A percentile compares a stretch with the other conserved stretches of the same genome.
Conservation (phyloP, 495 filamentous ascomycete genomes). For the Lasiosphaeriaceae sp. region DNA sequence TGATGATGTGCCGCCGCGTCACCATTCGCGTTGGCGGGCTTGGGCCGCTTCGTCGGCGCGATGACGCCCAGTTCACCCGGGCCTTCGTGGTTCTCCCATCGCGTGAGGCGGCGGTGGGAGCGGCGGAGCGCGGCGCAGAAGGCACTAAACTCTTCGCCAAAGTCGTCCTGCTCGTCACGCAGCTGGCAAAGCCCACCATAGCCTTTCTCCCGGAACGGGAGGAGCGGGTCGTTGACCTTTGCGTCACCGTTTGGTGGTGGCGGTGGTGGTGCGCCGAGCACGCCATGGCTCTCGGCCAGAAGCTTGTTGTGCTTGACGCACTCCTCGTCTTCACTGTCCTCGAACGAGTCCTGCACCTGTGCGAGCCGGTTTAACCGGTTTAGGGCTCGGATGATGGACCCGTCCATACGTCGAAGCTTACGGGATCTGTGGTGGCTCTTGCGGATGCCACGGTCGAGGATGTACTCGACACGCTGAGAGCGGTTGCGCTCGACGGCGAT, state of each 20-base stretch:
- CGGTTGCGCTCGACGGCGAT: conserved; percentile 87
- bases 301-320: conserved; percentile 32
- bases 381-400: conserved; percentile 62
- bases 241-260: conserved; percentile 6
- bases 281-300: conserved; percentile 5
- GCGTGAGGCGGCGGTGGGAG: conserved; percentile 61
- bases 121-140: conserved; percentile 70
- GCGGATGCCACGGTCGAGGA: conserved; percentile 71
- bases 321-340: conserved; percentile 75
- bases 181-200: conserved; percentile 67
- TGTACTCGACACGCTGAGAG: conserved; percentile 80
- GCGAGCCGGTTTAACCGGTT: conserved; percentile 65
- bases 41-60: conserved; percentile 35
- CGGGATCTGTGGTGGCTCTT: conserved; percentile 59
- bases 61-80: conserved; percentile 41
- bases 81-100: conserved; percentile 62
- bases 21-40: conserved; percentile 20
- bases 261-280: background rate
- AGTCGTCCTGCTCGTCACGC: conserved; percentile 65
- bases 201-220: conserved; percentile 51
- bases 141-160: conserved; percentile 71
- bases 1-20: conserved; percentile 18
- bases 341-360: conserved; percentile 65
- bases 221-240: conserved; percentile 7
- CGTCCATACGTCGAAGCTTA: conserved; percentile 55